Percentiles rank a stretch among this genome's conserved stretches.
phyloP scores from a whole-genome alignment of 257 asterid genomes.

The Verbena officinalis region DNA sequence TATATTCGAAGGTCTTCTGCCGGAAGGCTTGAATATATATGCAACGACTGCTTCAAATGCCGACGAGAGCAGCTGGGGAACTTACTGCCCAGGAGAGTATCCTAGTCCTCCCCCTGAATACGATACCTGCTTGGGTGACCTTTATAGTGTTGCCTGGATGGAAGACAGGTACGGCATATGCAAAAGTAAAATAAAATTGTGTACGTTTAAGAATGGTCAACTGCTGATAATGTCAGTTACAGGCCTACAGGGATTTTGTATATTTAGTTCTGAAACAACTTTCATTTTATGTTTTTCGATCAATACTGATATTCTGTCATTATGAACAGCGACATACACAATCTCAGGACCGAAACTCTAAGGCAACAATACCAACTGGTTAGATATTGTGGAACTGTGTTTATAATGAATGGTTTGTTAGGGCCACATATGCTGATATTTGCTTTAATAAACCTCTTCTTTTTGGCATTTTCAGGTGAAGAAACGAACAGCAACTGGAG shows the following conservation, averaged over 20 bases:
- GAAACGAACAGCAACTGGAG: constrained; percentile 64
- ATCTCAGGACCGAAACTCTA: constrained; percentile 78
- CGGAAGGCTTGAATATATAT: constrained; percentile 80
- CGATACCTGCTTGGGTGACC: constrained; percentile 92
- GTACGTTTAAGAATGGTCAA: too few species aligned
- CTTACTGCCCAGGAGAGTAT: constrained; percentile 93
- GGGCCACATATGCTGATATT: background rate
- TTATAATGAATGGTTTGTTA: background rate
- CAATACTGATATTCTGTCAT: constrained; percentile 13
- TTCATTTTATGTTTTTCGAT: constrained; percentile 5
- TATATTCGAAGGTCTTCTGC: constrained; percentile 93
- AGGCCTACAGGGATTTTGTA: background rate
- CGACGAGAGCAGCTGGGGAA: constrained; percentile 95
- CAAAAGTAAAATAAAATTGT: too few species aligned
- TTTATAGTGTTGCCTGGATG: constrained; percentile 97
- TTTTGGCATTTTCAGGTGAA: constrained; percentile 63
- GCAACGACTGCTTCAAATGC: constrained; percentile 98
- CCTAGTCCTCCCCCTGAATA: constrained; percentile 90
- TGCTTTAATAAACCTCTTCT: constrained; percentile 6
- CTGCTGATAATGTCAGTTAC: constrained; percentile 1
- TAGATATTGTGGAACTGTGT: constrained; percentile 36
- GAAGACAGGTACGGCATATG: constrained; percentile 73
- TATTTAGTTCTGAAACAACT: background rate
- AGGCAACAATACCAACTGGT: constrained; percentile 87
- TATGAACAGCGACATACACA: constrained; percentile 78